Conservation (phyloP, 345 rosid species). For the Syzygium aqueum region DNA sequence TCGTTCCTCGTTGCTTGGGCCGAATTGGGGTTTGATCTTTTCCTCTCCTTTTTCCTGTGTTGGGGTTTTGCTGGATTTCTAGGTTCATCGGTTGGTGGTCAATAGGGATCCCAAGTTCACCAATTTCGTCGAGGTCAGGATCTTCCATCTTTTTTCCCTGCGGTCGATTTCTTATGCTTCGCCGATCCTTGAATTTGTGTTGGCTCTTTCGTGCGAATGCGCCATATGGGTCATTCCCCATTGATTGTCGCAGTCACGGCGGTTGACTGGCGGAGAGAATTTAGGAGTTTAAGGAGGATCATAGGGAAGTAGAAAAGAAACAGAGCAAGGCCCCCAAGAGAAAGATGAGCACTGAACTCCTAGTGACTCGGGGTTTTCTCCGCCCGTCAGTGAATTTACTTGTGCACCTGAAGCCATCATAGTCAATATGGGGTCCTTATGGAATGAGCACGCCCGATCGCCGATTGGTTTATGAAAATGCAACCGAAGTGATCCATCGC, state of each 20-base stretch:
- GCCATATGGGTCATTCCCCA: fast-evolving
- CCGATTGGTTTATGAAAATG: not conserved
- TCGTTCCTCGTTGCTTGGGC: not conserved
- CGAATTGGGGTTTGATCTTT: not conserved
- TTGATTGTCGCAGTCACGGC: not conserved
- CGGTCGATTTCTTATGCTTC: not conserved
- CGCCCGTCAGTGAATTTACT: not conserved
- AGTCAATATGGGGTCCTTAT: not conserved
- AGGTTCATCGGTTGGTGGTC: slow-evolving; percentile 98
- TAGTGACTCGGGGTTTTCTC: not conserved
- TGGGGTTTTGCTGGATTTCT: not conserved
- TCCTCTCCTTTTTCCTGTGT: not conserved
- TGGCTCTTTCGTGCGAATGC: not conserved
- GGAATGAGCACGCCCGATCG: not conserved
- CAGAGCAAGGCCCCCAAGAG: not conserved
- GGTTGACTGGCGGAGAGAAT: not conserved
- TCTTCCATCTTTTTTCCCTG: not conserved
- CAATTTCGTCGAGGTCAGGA: slow-evolving; percentile 84
- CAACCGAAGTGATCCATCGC: not conserved
- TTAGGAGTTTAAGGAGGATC: not conserved
- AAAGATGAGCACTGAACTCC: not conserved
- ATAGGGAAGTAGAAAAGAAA: not conserved
- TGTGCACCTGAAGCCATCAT: not conserved
- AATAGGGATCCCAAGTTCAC: slow-evolving; percentile 94
- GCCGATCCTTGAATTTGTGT: not conserved